phyloP scores from a whole-genome alignment of 164 flowering plant species.

The Kingdonia uniflora region DNA sequence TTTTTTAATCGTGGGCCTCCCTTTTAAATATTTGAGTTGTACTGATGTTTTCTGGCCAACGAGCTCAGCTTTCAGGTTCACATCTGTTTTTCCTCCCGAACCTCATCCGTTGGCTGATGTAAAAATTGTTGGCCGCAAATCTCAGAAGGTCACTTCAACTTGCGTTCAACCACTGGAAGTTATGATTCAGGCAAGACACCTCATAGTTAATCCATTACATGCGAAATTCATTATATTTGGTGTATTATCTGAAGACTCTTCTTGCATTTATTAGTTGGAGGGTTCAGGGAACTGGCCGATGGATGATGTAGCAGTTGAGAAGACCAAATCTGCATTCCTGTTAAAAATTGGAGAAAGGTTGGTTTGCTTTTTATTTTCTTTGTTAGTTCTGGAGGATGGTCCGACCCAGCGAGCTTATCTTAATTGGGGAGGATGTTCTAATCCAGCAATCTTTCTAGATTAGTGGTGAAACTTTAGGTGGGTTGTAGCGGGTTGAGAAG shows the following conservation, averaged over 20 bases:
- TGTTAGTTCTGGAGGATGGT: slow-evolving; percentile 1
- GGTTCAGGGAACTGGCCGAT: slow-evolving; percentile 97
- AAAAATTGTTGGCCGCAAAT: slow-evolving; percentile 23
- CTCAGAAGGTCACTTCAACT: slow-evolving; percentile 31
- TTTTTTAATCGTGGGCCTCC: too few species aligned
- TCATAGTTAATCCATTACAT: slow-evolving; percentile 2
- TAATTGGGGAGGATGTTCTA: neutral
- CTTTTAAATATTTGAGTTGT: too few species aligned
- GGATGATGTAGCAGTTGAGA: slow-evolving; percentile 73
- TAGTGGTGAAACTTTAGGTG: too few species aligned
- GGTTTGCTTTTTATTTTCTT: neutral
- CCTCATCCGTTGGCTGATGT: slow-evolving; percentile 72
- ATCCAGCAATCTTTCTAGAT: too few species aligned
- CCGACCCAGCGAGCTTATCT: neutral
- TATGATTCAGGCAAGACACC: slow-evolving; percentile 64
- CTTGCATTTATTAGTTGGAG: slow-evolving; percentile 53
- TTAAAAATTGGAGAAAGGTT: slow-evolving; percentile 87
- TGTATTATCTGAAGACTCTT: slow-evolving; percentile 5
- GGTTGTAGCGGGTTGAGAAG: too few species aligned
- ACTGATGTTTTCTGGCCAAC: slow-evolving; percentile 7
- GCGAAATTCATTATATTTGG: neutral
- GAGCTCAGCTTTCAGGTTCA: slow-evolving; percentile 68
- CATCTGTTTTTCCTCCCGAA: slow-evolving; percentile 82
- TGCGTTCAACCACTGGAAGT: slow-evolving; percentile 78
- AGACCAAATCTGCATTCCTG: slow-evolving; percentile 85